These are phyloP conservation scores for Vanrija sp. DNA, from an alignment of 1,284 basidiomycete species.

Conservation along the genomic window DNA sequence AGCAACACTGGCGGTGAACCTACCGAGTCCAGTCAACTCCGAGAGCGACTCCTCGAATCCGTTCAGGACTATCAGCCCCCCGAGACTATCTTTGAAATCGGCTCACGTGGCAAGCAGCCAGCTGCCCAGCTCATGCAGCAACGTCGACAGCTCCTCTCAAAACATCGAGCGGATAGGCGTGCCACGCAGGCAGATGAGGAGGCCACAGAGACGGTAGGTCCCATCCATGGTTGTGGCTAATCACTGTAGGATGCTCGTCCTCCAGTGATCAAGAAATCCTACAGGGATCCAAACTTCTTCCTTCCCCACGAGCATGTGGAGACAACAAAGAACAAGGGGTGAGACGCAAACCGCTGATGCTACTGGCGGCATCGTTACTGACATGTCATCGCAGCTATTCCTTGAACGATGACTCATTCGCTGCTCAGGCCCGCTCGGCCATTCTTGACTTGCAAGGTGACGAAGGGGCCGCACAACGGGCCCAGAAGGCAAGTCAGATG, in stretches of 20 bases:
- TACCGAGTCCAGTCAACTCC: slow-evolving; percentile 2
- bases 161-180: too few relatives aligned
- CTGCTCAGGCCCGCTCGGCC: slow-evolving; percentile 65
- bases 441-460: slow-evolving; percentile 84
- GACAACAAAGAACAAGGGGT: slow-evolving; percentile 84
- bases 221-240: too few relatives aligned
- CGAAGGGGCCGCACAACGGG: slow-evolving; percentile 62
- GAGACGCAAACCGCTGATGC: slow-evolving; percentile 21
- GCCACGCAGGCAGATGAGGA: too few relatives aligned
- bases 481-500: slow-evolving; percentile 62
- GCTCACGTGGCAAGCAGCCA: slow-evolving; percentile 64
- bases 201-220: slow-evolving; percentile 15
- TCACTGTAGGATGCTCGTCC: too few relatives aligned
- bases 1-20: neutral
- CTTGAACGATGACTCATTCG: neutral
- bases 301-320: slow-evolving; percentile 87
- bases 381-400: neutral
- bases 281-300: slow-evolving; percentile 81
- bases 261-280: slow-evolving; percentile 42
- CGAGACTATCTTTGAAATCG: slow-evolving; percentile 92
- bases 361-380: too few relatives aligned
- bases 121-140: slow-evolving; percentile 81
- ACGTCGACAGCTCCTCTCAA: slow-evolving; percentile 52
- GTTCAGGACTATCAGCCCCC: slow-evolving; percentile 78
- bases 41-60: slow-evolving; percentile 58